Evolutionary conservation across 2,329 filamentous ascomycete genomes (phyloP).

Genomic region (Fusarium sulawesiense): DNA sequence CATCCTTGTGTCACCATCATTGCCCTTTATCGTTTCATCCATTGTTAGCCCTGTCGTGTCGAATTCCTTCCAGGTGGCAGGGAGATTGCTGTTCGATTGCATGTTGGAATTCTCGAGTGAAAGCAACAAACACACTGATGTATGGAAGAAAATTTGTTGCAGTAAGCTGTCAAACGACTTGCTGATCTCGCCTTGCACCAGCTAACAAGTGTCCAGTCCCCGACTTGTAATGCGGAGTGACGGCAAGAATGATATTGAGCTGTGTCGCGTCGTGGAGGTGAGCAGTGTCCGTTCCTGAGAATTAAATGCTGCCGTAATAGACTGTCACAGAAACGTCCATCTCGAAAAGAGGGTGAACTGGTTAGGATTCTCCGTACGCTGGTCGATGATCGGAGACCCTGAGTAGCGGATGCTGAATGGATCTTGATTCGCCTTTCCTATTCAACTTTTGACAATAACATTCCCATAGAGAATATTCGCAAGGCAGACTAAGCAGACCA

Average conservation of each 20-base stretch:
- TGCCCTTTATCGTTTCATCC: not conserved
- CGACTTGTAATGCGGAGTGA: not conserved
- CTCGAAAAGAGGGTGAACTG: not conserved
- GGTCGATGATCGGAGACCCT: not conserved
- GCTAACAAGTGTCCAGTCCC: not conserved
- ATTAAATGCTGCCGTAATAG: not conserved
- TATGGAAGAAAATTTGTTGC: not conserved
- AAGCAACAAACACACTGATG: not conserved
- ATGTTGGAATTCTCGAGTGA: not conserved
- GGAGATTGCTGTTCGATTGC: not conserved
- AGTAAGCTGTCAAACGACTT: not conserved
- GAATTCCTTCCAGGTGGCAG: not conserved
- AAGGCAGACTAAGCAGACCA: not conserved
- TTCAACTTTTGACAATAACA: not conserved
- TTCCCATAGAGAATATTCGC: rapidly evolving
- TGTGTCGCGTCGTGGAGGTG: not conserved
- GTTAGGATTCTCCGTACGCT: not conserved
- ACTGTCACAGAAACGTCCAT: not conserved
- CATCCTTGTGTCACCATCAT: not conserved
- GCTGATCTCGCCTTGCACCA: not conserved
- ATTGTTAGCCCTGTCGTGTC: not conserved
- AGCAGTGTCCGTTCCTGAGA: not conserved
- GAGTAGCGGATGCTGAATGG: not conserved
- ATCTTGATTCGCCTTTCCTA: not conserved
- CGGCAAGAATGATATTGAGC: not conserved